phyloP scores from a whole-genome alignment of 2,329 filamentous ascomycete genomes.

The Ilyonectria mors-panacis region DNA sequence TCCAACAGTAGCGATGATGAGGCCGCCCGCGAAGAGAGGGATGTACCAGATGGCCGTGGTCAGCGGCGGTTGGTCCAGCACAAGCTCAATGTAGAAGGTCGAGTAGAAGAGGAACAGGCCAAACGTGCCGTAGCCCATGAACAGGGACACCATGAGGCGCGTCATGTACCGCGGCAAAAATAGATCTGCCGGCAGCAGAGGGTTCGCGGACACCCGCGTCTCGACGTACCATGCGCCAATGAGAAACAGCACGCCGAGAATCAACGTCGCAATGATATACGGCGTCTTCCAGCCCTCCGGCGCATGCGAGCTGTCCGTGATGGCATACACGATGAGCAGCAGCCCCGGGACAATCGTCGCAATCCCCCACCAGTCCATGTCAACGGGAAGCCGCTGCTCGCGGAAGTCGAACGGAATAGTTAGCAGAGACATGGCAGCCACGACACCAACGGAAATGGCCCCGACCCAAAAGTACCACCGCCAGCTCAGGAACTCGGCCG shows the following conservation, averaged over 20 bases:
- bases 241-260: slow-evolving; percentile 69
- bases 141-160: slow-evolving; percentile 67
- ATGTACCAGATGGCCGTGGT: slow-evolving; percentile 72
- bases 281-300: slow-evolving; percentile 74
- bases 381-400: slow-evolving; percentile 39
- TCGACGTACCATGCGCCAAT: slow-evolving; percentile 73
- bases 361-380: slow-evolving; percentile 75
- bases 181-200: slow-evolving; percentile 74
- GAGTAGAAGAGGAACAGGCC: slow-evolving; percentile 75
- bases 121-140: slow-evolving; percentile 68
- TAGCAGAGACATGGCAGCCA: slow-evolving; percentile 62
- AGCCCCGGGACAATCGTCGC: slow-evolving; percentile 69
- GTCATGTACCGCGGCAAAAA: slow-evolving; percentile 73
- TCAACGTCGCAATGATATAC: slow-evolving; percentile 74
- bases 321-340: slow-evolving; percentile 75
- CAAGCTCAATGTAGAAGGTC: slow-evolving; percentile 72
- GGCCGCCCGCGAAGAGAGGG: slow-evolving; percentile 72
- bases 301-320: slow-evolving; percentile 77
- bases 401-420: slow-evolving; percentile 55
- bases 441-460: slow-evolving; percentile 58
- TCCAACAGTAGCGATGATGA: slow-evolving; percentile 67
- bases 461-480: slow-evolving; percentile 81
- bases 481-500: slow-evolving; percentile 74
- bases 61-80: slow-evolving; percentile 67
- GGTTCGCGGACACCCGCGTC: slow-evolving; percentile 71